These are phyloP conservation scores for Scenedesmus sp. DNA, from an alignment of 163 green algal genomes.

Conservation along the genomic window DNA sequence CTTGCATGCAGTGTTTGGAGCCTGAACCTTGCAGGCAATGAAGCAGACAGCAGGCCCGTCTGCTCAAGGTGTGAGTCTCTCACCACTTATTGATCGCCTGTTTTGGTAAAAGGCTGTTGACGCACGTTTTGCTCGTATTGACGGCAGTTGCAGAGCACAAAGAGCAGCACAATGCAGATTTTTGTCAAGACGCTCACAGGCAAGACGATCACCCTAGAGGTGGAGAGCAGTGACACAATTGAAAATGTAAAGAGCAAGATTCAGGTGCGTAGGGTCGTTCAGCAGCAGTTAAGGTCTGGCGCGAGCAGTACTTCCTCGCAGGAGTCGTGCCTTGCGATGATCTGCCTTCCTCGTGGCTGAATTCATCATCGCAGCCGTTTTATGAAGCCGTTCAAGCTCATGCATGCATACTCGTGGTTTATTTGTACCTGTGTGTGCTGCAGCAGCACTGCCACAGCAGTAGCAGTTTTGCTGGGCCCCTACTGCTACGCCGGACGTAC, in stretches of 20 bases:
- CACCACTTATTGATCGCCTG: neutral
- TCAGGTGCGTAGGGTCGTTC: constrained; percentile 58
- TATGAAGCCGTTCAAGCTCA: neutral
- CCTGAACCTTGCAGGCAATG: neutral
- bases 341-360: neutral
- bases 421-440: neutral
- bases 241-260: constrained; percentile 88
- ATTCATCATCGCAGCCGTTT: neutral
- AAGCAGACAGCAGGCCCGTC: neutral
- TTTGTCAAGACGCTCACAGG: constrained; percentile 93
- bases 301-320: neutral
- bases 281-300: neutral
- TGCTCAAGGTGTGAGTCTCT: neutral
- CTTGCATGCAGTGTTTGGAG: neutral
- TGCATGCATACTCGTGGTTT: neutral
- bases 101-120: neutral
- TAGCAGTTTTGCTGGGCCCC: neutral
- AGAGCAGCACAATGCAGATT: constrained; percentile 80
- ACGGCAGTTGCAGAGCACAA: neutral
- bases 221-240: constrained; percentile 75
- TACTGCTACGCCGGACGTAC: too few species aligned
- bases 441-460: constrained; percentile 8
- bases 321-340: neutral
- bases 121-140: neutral
- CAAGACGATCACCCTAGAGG: constrained; percentile 86